Evolutionary conservation across 164 flowering plant species (phyloP), one percentile per base, ranked within the genome.

Genomic region (Magnolia sinica): DNA sequence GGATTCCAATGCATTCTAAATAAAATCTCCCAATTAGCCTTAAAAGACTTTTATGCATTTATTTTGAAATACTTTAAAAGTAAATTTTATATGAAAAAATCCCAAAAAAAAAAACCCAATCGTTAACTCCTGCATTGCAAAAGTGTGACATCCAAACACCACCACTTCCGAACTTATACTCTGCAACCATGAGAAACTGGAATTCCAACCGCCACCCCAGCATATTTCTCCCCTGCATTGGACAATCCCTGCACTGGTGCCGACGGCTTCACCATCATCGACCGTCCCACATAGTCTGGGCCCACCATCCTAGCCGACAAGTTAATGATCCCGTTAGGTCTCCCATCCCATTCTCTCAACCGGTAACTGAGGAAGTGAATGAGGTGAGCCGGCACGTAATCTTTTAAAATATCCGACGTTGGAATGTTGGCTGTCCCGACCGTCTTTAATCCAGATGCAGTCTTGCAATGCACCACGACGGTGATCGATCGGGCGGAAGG

Each of bases 331-430:
- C 71, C 71, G 50, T 68, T 68, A 8, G 49, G 71, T 27, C 29
- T 68, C 8, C 78, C 67, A 10, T 67, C 66, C 55, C 27, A 18
- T n/a, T 37, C 66, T 31, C 24, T 24, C 73, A 76, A 55, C 8
- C 73, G 65, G 66, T 76, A 76, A 58, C 78, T 76, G 13, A 76
- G 73, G 18, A 76, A 76, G 64, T 76, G 73, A 16, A 37, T 20
- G 19, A 18, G 31, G n/a, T 27, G 52, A 1, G 72, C 72, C 52
- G 78, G 78, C 51, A 76, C 73, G 67, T 76, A 76, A 6, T 49
- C 52, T 7, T 18, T 52, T 1, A 63, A 24, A 49, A 76, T 18
- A 45, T 76, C 78, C 73, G 72, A 67, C 29, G 55, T 45, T 18
- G 73, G 78, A 29, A 76, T 37, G 2, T 10, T 58, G 3, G 72